These are phyloP conservation scores for Chrysanthemum seticuspe DNA, from an alignment of 129 eudicot species.

Conservation along the genomic window DNA sequence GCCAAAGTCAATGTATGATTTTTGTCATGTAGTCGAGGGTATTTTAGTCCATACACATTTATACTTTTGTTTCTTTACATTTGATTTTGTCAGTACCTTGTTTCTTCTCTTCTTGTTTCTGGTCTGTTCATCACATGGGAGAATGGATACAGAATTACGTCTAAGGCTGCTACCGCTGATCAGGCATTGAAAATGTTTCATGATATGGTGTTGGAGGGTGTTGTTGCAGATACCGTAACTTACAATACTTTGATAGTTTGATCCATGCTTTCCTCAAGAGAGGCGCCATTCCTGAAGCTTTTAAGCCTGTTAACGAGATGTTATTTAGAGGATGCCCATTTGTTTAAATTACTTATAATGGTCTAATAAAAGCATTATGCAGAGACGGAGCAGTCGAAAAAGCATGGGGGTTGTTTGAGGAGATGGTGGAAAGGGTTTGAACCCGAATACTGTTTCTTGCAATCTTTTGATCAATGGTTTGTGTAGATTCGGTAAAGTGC, in stretches of 20 bases:
- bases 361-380: constrained; percentile 57
- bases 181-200: constrained; percentile 55
- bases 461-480: constrained; percentile 78
- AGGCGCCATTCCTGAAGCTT: constrained; percentile 58
- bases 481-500: constrained; percentile 59
- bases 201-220: constrained; percentile 88
- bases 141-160: too few species aligned
- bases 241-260: constrained; percentile 84
- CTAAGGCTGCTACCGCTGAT: too few species aligned
- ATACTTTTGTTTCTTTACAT: too few species aligned
- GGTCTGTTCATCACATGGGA: too few species aligned
- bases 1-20: too few species aligned
- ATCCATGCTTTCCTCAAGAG: constrained; percentile 63
- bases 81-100: too few species aligned
- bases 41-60: too few species aligned
- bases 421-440: constrained; percentile 76
- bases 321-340: constrained; percentile 75
- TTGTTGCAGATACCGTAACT: constrained; percentile 77
- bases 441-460: constrained; percentile 52
- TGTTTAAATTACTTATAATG: constrained; percentile 68
- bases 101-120: too few species aligned
- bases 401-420: constrained; percentile 74
- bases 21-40: too few species aligned
- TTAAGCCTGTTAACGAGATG: constrained; percentile 80
- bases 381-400: constrained; percentile 12